phyloP scores from a whole-genome alignment of 495 filamentous ascomycete species.

The Daldinia vernicosa region DNA sequence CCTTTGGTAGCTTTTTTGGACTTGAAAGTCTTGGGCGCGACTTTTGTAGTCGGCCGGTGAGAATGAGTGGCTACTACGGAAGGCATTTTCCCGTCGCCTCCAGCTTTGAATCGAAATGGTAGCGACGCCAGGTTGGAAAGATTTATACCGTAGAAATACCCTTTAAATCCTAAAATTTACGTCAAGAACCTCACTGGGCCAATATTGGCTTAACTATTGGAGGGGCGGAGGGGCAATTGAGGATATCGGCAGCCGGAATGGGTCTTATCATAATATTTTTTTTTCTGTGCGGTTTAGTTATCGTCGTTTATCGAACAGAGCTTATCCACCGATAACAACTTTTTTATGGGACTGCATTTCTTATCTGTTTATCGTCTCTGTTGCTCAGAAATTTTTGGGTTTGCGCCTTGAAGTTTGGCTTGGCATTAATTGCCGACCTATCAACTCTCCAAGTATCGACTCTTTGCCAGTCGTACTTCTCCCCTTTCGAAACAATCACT shows the following conservation, averaged over 20 bases:
- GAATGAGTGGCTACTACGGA: constrained; percentile 72
- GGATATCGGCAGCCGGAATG: not conserved
- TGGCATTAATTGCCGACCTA: constrained; percentile 20
- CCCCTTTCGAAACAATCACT: not conserved
- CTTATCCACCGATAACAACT: constrained; percentile 28
- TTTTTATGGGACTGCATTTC: constrained; percentile 39
- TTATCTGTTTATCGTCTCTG: constrained; percentile 15
- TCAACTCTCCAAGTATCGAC: not conserved
- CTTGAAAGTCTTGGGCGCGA: constrained; percentile 87
- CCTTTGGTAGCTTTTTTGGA: constrained; percentile 88
- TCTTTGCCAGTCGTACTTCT: not conserved
- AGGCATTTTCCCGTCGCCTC: constrained; percentile 72
- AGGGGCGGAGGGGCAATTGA: constrained; percentile 39
- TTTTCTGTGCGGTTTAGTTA: constrained; percentile 31
- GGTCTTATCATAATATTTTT: constrained; percentile 36
- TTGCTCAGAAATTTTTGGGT: constrained; percentile 33
- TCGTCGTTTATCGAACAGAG: constrained; percentile 27
- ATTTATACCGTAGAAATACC: not conserved
- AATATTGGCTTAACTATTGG: constrained; percentile 14
- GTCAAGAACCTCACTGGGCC: not conserved
- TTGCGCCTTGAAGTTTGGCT: constrained; percentile 18
- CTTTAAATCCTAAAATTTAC: not conserved
- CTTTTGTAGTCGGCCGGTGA: constrained; percentile 91
- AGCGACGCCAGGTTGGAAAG: constrained; percentile 69
- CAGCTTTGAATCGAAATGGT: constrained; percentile 88